Evolutionary conservation across 2,329 filamentous ascomycete species (phyloP).

Genomic region (Coniochaeta hoffmannii): DNA sequence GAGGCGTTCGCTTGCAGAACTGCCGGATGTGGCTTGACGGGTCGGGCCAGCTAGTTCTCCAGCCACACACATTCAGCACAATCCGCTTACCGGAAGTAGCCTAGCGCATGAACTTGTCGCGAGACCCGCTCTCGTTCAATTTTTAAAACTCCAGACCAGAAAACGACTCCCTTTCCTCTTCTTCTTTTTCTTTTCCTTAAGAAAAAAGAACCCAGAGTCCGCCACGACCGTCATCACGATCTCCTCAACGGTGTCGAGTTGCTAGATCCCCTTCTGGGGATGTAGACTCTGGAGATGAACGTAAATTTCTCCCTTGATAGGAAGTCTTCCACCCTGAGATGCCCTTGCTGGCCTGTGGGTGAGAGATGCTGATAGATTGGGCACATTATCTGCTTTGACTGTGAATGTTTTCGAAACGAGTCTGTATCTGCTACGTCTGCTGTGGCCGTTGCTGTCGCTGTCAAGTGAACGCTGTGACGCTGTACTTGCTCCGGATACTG

Average conservation of each 20-base stretch:
- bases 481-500: neutral
- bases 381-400: conserved; percentile 36
- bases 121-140: conserved; percentile 1
- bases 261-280: conserved; percentile 42
- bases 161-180: conserved; percentile 24
- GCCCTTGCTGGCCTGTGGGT: conserved; percentile 31
- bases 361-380: conserved; percentile 53
- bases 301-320: conserved; percentile 50
- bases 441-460: neutral
- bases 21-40: neutral
- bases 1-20: neutral
- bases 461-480: neutral
- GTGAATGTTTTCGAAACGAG: conserved; percentile 1
- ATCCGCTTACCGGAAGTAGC: neutral
- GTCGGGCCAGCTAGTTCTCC: neutral
- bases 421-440: neutral
- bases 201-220: conserved; percentile 57
- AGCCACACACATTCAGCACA: neutral
- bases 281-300: conserved; percentile 49
- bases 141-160: neutral
- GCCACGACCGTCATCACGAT: conserved; percentile 55
- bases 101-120: neutral
- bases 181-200: conserved; percentile 38
- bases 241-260: conserved; percentile 51
- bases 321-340: conserved; percentile 47